Percentiles rank a stretch among this genome's conserved stretches.
Conservation (phyloP, 139 green algal species). For the Microglena sp. region DNA sequence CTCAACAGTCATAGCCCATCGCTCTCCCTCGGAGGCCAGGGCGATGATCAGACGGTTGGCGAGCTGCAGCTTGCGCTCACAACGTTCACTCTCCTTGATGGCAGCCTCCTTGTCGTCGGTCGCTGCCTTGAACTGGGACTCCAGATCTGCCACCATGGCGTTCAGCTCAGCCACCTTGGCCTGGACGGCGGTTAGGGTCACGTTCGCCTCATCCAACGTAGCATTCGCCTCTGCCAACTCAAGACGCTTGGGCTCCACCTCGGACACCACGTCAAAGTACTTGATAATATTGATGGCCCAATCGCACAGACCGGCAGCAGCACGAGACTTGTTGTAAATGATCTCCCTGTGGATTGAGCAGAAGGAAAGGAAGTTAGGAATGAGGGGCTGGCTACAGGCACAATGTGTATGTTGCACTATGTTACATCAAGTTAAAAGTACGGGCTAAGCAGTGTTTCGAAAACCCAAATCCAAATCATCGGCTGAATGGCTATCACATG, state of each 20-base stretch:
- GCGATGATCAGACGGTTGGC: constrained; percentile 81
- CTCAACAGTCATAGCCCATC: constrained; percentile 67
- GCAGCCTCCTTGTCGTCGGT: constrained; percentile 72
- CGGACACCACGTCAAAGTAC: constrained; percentile 78
- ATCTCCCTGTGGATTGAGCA: constrained; percentile 31
- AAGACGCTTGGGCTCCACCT: constrained; percentile 75
- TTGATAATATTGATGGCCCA: constrained; percentile 86
- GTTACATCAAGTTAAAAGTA: too few species aligned
- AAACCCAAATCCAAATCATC: too few species aligned
- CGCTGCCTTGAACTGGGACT: constrained; percentile 65
- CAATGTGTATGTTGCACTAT: too few species aligned
- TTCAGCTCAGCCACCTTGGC: constrained; percentile 64
- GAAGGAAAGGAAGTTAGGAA: not conserved
- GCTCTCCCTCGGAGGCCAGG: constrained; percentile 64
- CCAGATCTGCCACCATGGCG: constrained; percentile 61
- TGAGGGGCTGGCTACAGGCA: too few species aligned
- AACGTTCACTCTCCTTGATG: constrained; percentile 64
- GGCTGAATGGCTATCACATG: too few species aligned
- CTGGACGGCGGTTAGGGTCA: constrained; percentile 46
- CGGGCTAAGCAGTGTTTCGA: too few species aligned
- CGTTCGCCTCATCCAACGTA: constrained; percentile 67
- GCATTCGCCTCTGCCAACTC: constrained; percentile 77
- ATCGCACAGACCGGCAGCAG: constrained; percentile 78
- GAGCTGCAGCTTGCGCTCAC: constrained; percentile 69
- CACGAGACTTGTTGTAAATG: constrained; percentile 78